These are phyloP conservation scores for Floccularia luteovirens DNA, from an alignment of 768 basidiomycete species.

Conservation along the genomic window DNA sequence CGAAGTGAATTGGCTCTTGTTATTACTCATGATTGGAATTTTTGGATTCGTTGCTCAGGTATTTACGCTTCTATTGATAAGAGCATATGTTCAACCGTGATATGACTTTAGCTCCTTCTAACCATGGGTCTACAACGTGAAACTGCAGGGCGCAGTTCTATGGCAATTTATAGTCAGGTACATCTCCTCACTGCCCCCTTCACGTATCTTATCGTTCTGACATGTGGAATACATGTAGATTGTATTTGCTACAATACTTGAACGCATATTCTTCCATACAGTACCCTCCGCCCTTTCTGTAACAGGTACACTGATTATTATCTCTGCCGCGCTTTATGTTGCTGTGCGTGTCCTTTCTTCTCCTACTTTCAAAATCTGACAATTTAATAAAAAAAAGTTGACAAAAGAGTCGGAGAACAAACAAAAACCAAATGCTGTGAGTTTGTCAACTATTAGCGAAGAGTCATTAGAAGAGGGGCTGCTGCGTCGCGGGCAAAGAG, in stretches of 20 bases:
- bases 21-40: conserved; percentile 42
- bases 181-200: not conserved
- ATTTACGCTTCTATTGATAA: not conserved
- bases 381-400: conserved; percentile 5
- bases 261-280: conserved; percentile 57
- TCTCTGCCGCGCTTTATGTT: conserved; percentile 55
- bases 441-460: not conserved
- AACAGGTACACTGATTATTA: conserved; percentile 58
- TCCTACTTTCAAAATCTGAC: not conserved
- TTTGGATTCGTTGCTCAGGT: conserved; percentile 50
- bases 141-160: conserved; percentile 7
- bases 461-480: conserved; percentile 2
- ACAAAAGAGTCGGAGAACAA: conserved; percentile 7
- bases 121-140: conserved; percentile 17
- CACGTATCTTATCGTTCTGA: too few species aligned
- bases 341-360: conserved; percentile 35
- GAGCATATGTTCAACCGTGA: not conserved
- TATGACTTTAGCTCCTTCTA: not conserved
- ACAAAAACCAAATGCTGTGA: not conserved
- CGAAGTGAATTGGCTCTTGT: conserved; percentile 31
- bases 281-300: conserved; percentile 52
- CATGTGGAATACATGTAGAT: too few species aligned
- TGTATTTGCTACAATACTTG: conserved; percentile 60
- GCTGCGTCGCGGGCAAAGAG: conserved; percentile 4
- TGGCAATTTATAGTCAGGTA: conserved; percentile 11